Conservation (phyloP, 148 eudicot species). For the Dianthus caryophyllus region DNA sequence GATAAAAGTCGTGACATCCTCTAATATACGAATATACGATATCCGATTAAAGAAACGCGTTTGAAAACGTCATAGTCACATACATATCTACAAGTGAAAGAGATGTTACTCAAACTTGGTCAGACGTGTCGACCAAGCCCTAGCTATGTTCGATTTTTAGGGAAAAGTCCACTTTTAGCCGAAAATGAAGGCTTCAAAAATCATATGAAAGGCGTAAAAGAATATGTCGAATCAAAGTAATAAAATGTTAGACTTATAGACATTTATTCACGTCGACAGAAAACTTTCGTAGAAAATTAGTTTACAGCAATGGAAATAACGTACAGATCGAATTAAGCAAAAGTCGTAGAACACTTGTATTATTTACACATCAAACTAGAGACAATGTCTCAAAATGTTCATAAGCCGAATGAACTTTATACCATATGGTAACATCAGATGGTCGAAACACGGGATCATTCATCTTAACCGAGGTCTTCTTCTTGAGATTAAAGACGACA, state of each 20-base stretch:
- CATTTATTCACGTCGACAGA: not conserved
- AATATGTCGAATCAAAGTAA: too few relatives aligned
- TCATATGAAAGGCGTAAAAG: not conserved
- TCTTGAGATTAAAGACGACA: constrained; percentile 14
- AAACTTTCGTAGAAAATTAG: not conserved
- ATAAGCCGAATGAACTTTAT: constrained; percentile 12
- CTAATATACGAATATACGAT: not conserved
- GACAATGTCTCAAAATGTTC: constrained; percentile 17
- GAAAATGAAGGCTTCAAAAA: not conserved
- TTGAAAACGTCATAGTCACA: constrained; percentile 20
- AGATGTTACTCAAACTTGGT: not conserved
- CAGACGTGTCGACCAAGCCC: not conserved
- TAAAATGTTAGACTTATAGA: too few relatives aligned
- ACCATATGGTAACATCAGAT: constrained; percentile 15
- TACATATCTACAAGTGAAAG: not conserved
- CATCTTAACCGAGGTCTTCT: not conserved
- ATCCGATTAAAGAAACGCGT: not conserved
- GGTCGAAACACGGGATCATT: constrained; percentile 11
- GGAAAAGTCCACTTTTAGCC: not conserved
- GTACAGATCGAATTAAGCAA: not conserved
- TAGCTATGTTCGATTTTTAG: too few relatives aligned
- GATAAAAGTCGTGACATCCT: constrained; percentile 10
- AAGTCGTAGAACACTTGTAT: not conserved
- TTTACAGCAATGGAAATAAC: not conserved
- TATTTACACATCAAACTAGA: constrained; percentile 6